Base-by-base conservation (phyloP, 2,329 filamentous ascomycete species). In the Calonectria pauciramosa region DNA sequence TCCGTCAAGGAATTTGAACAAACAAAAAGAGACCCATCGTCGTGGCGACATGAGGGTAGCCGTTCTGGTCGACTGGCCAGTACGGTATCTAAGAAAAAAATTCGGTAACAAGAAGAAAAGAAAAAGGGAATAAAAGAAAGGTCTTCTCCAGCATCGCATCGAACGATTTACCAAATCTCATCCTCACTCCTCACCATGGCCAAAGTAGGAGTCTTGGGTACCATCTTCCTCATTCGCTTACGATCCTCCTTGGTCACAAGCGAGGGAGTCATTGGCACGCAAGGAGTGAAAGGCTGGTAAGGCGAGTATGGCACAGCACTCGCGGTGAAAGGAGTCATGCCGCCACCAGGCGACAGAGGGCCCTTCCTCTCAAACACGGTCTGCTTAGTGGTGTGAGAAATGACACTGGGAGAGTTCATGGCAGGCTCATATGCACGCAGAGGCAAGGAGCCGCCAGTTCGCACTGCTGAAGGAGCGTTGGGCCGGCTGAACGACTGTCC, bases 201-300 rank as follows among this genome's bases (percentile, higher is more conserved):
- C 81, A 90, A 78, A 0, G 91, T 91, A 5, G 92, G 92, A 66
- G 91, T 92, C 86, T 92, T 91, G 72, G 91, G 91, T 78, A 92
- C 89, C 82, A 92, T 84, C 82, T 89, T 91, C 87, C 88, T 91
- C 88, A 92, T 92, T 82, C 90, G 88, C 89, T 93, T 95, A 34
- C 94, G 86, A 81, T 96, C 94, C 75, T 91, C 90, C 83, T 89
- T 91, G 30, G 92, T 95, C 20, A 95, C 92, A 60, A 96, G 85
- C 26, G 91, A 91, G n/a, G 94, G 94, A 36, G 94, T 96, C 64
- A 96, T 91, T 1, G 94, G 94, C 66, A 95, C 90, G 63, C 94
- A 88, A 1, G 94, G 94, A 9, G 93, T 94, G 82, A 93, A 94
- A 0, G 94, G 94, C 87, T 96, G 94, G 79, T 96, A 96, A 0